Percentiles rank a stretch among this genome's conserved stretches.
phyloP scores from a whole-genome alignment of 345 rosid species.

The Populus davidiana region DNA sequence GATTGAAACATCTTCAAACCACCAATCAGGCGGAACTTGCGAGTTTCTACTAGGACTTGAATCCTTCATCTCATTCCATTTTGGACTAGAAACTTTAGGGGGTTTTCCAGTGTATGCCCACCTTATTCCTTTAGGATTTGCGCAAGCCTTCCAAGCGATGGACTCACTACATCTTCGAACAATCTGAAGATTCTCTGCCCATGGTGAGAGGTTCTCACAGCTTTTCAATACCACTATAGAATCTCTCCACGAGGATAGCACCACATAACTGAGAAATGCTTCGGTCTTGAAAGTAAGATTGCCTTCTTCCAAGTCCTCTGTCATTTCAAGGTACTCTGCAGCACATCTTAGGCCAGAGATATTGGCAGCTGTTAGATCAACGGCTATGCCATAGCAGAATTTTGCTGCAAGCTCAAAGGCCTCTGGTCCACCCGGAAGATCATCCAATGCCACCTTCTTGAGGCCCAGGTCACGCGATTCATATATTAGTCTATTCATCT shows the following conservation, averaged over 20 bases:
- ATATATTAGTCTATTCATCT: constrained; percentile 75
- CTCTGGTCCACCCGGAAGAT: constrained; percentile 87
- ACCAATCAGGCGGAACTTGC: constrained; percentile 94
- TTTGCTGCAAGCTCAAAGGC: constrained; percentile 89
- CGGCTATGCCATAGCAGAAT: constrained; percentile 91
- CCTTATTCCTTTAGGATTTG: constrained; percentile 89
- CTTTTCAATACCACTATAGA: constrained; percentile 81
- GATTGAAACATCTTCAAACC: constrained; percentile 95
- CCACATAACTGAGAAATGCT: constrained; percentile 95
- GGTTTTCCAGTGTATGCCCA: constrained; percentile 89
- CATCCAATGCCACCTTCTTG: constrained; percentile 57
- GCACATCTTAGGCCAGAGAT: constrained; percentile 87
- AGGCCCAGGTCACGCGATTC: constrained; percentile 66
- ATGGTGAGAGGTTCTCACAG: constrained; percentile 90
- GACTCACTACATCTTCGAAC: constrained; percentile 94
- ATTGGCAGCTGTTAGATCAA: constrained; percentile 87
- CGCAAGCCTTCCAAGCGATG: constrained; percentile 98
- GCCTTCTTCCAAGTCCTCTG: constrained; percentile 98
- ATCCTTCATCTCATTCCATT: constrained; percentile 69
- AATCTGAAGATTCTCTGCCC: constrained; percentile 98
- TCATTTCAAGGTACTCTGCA: constrained; percentile 98
- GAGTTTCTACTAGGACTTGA: constrained; percentile 79
- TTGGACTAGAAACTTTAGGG: constrained; percentile 69
- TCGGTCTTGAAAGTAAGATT: constrained; percentile 95
- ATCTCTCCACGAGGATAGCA: constrained; percentile 95